Conservation (phyloP, 768 basidiomycete genomes). For the Cystofilobasidium macerans region DNA sequence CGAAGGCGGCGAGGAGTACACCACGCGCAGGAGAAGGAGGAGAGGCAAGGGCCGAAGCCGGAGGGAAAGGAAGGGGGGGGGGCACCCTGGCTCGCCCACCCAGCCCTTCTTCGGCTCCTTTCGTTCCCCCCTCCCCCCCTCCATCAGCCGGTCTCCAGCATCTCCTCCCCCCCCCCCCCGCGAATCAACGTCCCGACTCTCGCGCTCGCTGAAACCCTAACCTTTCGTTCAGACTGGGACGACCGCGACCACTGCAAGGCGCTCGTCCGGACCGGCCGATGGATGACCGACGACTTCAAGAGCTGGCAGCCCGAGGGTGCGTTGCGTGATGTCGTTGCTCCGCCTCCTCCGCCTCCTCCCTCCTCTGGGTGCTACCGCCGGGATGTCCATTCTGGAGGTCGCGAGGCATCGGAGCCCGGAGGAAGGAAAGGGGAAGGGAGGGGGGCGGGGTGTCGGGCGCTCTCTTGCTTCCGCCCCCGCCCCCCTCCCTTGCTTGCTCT, state of each 20-base stretch:
- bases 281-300: constrained; percentile 55
- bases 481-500: neutral
- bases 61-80: too few species aligned
- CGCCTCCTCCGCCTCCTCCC: neutral
- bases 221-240: constrained; percentile 47
- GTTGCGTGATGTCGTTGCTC: neutral
- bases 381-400: too few species aligned
- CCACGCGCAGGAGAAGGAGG: too few species aligned
- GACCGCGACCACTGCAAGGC: constrained; percentile 66
- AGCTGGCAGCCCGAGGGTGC: constrained; percentile 55
- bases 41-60: too few species aligned
- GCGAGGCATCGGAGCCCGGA: too few species aligned
- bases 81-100: too few species aligned
- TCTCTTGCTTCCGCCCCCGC: neutral
- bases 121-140: too few species aligned
- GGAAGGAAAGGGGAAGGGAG: too few species aligned
- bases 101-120: neutral
- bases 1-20: neutral
- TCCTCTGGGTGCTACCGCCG: neutral
- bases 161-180: neutral
- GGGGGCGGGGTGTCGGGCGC: too few species aligned
- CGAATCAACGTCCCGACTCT: too few species aligned
- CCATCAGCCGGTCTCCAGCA: neutral
- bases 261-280: constrained; percentile 59
- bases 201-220: neutral